A percentile compares a stretch with the other conserved stretches of the same genome.
phyloP scores from a whole-genome alignment of 2,329 filamentous ascomycete species.

The Neurospora sp. region DNA sequence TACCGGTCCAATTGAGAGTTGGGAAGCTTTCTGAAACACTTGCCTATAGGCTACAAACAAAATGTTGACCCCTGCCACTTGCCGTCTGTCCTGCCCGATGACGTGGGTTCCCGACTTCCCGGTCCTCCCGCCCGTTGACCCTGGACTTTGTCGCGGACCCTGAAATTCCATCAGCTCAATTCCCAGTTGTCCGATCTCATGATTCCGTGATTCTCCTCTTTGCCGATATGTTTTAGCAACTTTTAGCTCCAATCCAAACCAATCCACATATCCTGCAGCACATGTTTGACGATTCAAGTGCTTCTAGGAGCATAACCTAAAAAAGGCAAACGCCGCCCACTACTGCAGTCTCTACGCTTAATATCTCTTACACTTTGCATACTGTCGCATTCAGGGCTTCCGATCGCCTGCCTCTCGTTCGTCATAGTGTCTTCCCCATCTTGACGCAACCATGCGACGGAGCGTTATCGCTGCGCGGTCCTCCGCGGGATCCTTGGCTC shows the following conservation, averaged over 20 bases:
- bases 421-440: not conserved
- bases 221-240: not conserved
- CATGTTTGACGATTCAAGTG: not conserved
- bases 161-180: not conserved
- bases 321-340: not conserved
- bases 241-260: not conserved
- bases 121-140: not conserved
- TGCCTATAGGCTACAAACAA: not conserved
- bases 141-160: not conserved
- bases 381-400: not conserved
- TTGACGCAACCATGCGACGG: constrained; percentile 13
- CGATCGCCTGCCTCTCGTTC: not conserved
- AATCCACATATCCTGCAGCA: not conserved
- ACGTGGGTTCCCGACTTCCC: not conserved
- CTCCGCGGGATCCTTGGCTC: constrained; percentile 13
- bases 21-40: fast-evolving
- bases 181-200: not conserved
- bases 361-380: not conserved
- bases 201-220: not conserved
- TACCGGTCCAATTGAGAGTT: not conserved
- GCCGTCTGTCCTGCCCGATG: not conserved
- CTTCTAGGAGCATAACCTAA: not conserved
- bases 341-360: not conserved
- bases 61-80: not conserved
- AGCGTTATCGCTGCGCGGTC: constrained; percentile 13